Conservation (phyloP, 1,284 basidiomycete genomes). For the Takashimella tepidaria region DNA sequence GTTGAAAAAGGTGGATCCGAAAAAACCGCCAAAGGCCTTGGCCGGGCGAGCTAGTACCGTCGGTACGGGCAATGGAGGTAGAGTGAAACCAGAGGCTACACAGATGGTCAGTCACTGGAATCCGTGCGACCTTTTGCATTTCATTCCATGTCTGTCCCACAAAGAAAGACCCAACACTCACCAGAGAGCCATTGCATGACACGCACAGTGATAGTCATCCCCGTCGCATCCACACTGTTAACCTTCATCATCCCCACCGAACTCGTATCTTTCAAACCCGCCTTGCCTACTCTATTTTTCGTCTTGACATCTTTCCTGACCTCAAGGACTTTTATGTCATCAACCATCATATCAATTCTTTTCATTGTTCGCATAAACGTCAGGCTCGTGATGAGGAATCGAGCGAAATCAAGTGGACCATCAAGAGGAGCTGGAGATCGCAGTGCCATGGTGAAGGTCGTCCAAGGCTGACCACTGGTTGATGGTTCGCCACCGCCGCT, state of each 20-base stretch:
- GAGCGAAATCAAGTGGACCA: constrained; percentile 71
- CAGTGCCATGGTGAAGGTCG: constrained; percentile 83
- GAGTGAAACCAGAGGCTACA: constrained; percentile 60
- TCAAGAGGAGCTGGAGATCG: constrained; percentile 81
- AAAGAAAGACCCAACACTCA: constrained; percentile 11
- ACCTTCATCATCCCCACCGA: constrained; percentile 63
- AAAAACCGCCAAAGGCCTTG: constrained; percentile 72
- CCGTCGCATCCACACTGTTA: constrained; percentile 59
- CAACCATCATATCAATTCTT: constrained; percentile 71
- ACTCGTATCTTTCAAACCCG: constrained; percentile 48
- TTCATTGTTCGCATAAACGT: constrained; percentile 86
- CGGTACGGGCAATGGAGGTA: constrained; percentile 39
- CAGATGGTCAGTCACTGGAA: constrained; percentile 45
- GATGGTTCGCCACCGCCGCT: constrained; percentile 24
- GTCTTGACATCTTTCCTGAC: constrained; percentile 67
- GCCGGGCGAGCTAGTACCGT: constrained; percentile 29
- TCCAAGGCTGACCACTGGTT: constrained; percentile 59
- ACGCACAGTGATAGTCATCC: constrained; percentile 73
- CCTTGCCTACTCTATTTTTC: constrained; percentile 56
- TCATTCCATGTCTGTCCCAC: background rate
- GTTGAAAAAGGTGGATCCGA: constrained; percentile 57
- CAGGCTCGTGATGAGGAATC: constrained; percentile 86
- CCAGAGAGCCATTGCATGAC: constrained; percentile 66
- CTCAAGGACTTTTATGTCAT: constrained; percentile 69
- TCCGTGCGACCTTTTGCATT: too few relatives aligned